These are phyloP conservation scores for Rhizoctonia solani DNA, from an alignment of 1,284 basidiomycete species.

Conservation along the genomic window DNA sequence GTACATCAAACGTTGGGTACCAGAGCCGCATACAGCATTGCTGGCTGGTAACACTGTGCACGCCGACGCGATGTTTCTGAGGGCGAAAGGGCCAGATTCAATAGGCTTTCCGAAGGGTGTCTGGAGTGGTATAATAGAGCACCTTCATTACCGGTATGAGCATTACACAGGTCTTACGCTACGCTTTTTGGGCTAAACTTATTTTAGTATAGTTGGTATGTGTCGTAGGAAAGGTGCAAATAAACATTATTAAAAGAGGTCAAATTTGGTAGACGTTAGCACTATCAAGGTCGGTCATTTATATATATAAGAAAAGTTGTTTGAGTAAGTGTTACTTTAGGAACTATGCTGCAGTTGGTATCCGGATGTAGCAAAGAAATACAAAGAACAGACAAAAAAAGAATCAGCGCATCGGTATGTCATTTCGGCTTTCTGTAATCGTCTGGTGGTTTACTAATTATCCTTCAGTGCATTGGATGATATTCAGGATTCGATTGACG, in stretches of 20 bases:
- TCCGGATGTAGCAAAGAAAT: conserved; percentile 45
- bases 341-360: conserved; percentile 78
- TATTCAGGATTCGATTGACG: conserved; percentile 72
- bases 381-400: conserved; percentile 40
- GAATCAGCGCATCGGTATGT: conserved; percentile 58
- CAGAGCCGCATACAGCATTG: conserved; percentile 60
- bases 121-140: conserved; percentile 51
- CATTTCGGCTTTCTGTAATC: not conserved
- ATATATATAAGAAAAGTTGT: not conserved
- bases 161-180: conserved; percentile 18
- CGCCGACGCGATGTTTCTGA: conserved; percentile 72
- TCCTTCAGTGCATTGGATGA: conserved; percentile 71
- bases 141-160: conserved; percentile 75
- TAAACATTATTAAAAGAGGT: not conserved
- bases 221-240: conserved; percentile 34
- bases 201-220: conserved; percentile 62
- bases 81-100: conserved; percentile 70
- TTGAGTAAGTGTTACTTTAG: conserved; percentile 47
- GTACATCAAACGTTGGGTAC: conserved; percentile 78
- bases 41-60: conserved; percentile 84
- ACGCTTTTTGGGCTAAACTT: conserved; percentile 39
- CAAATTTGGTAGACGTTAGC: conserved; percentile 21
- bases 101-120: not conserved
- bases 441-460: conserved; percentile 8
- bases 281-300: conserved; percentile 7